Conservation (phyloP, 805 yeast genomes). For the Starmerella riodocensis region DNA sequence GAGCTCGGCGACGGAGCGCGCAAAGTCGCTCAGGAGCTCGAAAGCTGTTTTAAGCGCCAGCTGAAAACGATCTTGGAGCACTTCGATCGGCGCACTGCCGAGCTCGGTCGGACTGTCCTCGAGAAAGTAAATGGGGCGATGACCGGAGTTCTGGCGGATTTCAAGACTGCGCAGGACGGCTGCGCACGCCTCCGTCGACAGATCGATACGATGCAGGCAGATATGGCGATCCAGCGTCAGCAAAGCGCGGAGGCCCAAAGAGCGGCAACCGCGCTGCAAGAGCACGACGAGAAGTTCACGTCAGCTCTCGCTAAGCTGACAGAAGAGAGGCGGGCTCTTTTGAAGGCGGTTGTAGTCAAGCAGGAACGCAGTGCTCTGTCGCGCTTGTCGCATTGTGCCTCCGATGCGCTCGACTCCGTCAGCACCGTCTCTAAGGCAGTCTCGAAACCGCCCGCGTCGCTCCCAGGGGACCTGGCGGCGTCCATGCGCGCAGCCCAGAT, state of each 20-base stretch:
- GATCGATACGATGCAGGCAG: slow-evolving; percentile 1
- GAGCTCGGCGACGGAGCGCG: neutral
- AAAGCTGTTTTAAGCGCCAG: neutral
- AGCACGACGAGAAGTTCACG: neutral
- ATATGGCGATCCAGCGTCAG: neutral
- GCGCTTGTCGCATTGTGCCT: neutral
- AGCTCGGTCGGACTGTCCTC: neutral
- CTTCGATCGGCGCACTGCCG: neutral
- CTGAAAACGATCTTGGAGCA: neutral
- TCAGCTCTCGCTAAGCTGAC: neutral
- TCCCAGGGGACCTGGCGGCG: neutral
- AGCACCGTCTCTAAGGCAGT: neutral
- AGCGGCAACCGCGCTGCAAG: neutral
- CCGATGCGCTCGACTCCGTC: neutral
- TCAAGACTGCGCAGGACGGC: neutral
- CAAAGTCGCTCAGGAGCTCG: neutral
- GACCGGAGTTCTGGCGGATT: neutral
- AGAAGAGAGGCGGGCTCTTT: neutral
- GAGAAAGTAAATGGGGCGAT: neutral
- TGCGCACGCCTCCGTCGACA: neutral
- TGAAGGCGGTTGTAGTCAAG: neutral
- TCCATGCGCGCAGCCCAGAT: too few relatives aligned
- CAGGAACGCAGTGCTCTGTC: neutral
- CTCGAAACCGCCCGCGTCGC: neutral
- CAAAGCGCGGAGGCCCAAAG: neutral